Percentiles rank a stretch among this genome's conserved stretches.
These are phyloP conservation scores for Rhynchospora breviuscula DNA, from an alignment of 176 grass and related monocot species.

Conservation along the genomic window DNA sequence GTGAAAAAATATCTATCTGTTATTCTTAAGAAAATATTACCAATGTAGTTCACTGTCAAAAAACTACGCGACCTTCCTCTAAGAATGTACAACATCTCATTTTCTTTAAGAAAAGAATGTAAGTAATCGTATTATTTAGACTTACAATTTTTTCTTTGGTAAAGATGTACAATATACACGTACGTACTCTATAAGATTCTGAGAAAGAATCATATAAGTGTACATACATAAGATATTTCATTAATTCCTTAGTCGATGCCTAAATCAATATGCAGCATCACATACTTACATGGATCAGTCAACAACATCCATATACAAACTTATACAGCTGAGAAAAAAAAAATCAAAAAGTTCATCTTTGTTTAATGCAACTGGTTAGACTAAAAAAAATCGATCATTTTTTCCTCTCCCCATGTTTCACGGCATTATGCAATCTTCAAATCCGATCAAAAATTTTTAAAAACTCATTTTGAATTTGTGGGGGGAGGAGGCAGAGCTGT, in stretches of 20 bases:
- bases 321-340: neutral
- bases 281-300: neutral
- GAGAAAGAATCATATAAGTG: neutral
- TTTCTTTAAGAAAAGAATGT: no score
- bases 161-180: neutral
- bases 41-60: no score
- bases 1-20: no score
- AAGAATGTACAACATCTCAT: no score
- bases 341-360: neutral
- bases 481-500: neutral
- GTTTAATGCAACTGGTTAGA: conserved; percentile 11
- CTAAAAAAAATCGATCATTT: neutral
- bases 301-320: neutral
- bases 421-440: neutral
- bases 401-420: neutral
- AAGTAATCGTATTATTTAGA: no score
- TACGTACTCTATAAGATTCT: neutral
- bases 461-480: conserved; percentile 3
- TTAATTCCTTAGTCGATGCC: neutral
- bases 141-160: neutral
- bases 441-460: conserved; percentile 5
- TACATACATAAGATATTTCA: neutral
- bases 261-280: conserved; percentile 11
- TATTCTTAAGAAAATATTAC: no score
- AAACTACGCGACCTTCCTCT: no score